These are phyloP conservation scores for Gymnopilus junonius DNA, from an alignment of 768 basidiomycete genomes.

Conservation along the genomic window DNA sequence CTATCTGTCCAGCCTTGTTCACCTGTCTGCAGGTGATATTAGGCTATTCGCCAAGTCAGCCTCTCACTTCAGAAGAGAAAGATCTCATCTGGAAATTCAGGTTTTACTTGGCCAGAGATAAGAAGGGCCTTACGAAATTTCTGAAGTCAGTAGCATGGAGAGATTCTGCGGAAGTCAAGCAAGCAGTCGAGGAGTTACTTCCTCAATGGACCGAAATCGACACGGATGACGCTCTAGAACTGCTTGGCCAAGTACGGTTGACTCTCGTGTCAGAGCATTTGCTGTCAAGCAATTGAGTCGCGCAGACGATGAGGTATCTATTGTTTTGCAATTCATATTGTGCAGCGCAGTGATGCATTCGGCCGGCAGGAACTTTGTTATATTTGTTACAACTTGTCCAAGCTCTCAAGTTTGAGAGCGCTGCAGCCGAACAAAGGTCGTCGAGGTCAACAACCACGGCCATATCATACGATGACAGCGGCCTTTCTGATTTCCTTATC, in stretches of 20 bases:
- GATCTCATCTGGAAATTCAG: conserved; percentile 98
- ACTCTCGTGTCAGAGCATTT: conserved; percentile 91
- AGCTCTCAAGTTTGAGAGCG: conserved; percentile 94
- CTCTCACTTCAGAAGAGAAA: conserved; percentile 89
- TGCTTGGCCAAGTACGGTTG: conserved; percentile 91
- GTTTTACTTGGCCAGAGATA: conserved; percentile 94
- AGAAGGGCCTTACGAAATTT: conserved; percentile 95
- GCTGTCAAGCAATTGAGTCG: conserved; percentile 89
- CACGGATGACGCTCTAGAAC: conserved; percentile 93
- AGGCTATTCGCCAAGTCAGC: conserved; percentile 87
- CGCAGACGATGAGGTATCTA: conserved; percentile 90
- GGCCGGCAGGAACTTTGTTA: conserved; percentile 78
- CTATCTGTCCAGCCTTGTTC: not conserved
- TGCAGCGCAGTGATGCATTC: conserved; percentile 1
- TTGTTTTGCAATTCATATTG: not conserved
- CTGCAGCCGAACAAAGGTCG: conserved; percentile 75
- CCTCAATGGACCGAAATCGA: conserved; percentile 98
- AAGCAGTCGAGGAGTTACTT: conserved; percentile 93
- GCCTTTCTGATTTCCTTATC: conserved; percentile 92
- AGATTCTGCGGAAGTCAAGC: conserved; percentile 94
- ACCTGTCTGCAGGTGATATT: conserved; percentile 71
- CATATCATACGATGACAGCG: conserved; percentile 88
- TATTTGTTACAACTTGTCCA: conserved; percentile 97
- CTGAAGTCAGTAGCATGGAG: conserved; percentile 98
- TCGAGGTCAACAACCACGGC: conserved; percentile 75